Evolutionary conservation across 2,329 filamentous ascomycete species (phyloP).

Genomic region (Sclerotiophoma versabilis): DNA sequence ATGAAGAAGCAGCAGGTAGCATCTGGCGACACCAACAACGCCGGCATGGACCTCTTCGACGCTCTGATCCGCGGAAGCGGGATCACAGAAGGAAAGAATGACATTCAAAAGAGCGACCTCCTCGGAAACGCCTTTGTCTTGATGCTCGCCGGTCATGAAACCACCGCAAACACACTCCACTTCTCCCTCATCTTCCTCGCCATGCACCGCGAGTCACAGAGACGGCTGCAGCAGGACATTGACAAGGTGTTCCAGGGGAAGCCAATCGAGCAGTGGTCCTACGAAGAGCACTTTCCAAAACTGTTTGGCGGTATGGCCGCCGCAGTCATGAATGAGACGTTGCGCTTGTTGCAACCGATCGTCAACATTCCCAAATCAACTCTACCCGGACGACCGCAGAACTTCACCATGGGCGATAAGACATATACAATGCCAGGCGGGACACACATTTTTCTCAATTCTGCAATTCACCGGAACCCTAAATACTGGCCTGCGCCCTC

Average conservation of each 20-base stretch:
- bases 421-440: slow-evolving; percentile 65
- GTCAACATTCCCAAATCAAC: slow-evolving; percentile 74
- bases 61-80: slow-evolving; percentile 46
- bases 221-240: slow-evolving; percentile 71
- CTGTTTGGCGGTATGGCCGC: slow-evolving; percentile 75
- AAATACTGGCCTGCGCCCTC: slow-evolving; percentile 70
- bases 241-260: slow-evolving; percentile 68
- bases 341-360: slow-evolving; percentile 76
- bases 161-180: slow-evolving; percentile 77
- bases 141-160: slow-evolving; percentile 79
- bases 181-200: slow-evolving; percentile 74
- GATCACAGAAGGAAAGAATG: slow-evolving; percentile 45
- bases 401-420: slow-evolving; percentile 65
- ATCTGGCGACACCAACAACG: slow-evolving; percentile 41
- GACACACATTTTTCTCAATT: slow-evolving; percentile 62
- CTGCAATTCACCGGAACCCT: slow-evolving; percentile 70
- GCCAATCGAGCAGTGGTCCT: slow-evolving; percentile 71
- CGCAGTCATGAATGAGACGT: slow-evolving; percentile 78
- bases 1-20: slow-evolving; percentile 62
- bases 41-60: slow-evolving; percentile 64
- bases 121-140: slow-evolving; percentile 72
- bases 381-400: slow-evolving; percentile 56
- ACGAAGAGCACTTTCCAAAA: slow-evolving; percentile 69
- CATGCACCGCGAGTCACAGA: slow-evolving; percentile 68
- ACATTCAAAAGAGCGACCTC: slow-evolving; percentile 61